Evolutionary conservation across 306 rosid genomes (phyloP), one percentile per base, ranked within the genome.

Genomic region (Ammopiptanthus mongolicus): DNA sequence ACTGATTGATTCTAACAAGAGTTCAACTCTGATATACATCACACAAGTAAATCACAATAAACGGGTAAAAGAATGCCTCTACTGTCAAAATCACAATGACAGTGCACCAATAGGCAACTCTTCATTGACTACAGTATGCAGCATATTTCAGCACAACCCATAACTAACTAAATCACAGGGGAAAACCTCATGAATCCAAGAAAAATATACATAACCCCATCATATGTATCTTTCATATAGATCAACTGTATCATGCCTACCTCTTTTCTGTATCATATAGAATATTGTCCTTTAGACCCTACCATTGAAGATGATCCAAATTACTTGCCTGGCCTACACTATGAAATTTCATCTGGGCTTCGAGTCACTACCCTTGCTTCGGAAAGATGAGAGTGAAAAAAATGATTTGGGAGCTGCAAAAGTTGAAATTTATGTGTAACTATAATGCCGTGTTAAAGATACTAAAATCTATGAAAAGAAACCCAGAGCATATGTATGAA

Each of bases 291-390:
- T 87, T 82, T 86, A 86, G 88, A 87, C 78, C 86, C 86, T 86
- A 84, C 62, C 83, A 57, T 68, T 75, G 86, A 64, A 71, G 79
- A 86, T 74, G 69, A 79, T 60, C 80, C 82, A 76, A 57, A 69
- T 71, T 84, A 83, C 75, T 76, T 76, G 80, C 69, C 63, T 13
- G 62, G 29, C 69, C 36, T 29, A 53, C 78, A 73, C 62, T 34
- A 71, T 50, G 78, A 62, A 72, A 46, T 33, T 68, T 88, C 73
- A 95, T 87, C 99, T 88, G 73, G 88, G 92, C 85, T 90, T 95
- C 21, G 97, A 80, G 59, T 95, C 97, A 46, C 90, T 79, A 79
- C 97, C 97, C 82, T 95, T 95, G 96, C 96, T 88, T 84, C 99
- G 93, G 78, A 95, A 95, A 28, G 95, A 74, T 59, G 99, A 85